A percentile compares a stretch with the other conserved stretches of the same genome.
phyloP scores from a whole-genome alignment of 2,329 filamentous ascomycete genomes.

The Fusarium sp. region DNA sequence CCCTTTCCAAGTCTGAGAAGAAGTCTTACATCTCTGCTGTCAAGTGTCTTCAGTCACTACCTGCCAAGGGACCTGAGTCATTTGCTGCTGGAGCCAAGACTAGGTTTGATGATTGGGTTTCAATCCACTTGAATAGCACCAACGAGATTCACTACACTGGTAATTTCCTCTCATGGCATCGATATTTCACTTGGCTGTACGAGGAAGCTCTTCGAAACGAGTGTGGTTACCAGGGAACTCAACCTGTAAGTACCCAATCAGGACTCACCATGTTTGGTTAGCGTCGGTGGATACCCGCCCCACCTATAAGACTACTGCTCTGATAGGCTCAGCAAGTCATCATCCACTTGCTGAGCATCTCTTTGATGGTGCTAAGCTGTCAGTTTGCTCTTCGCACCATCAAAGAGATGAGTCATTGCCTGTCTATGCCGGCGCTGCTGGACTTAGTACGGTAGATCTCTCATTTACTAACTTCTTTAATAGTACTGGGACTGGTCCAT shows the following conservation, averaged over 20 bases:
- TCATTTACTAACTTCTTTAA: slow-evolving; percentile 1
- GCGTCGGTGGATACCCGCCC: no score
- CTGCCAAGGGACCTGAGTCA: slow-evolving; percentile 50
- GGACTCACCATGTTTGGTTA: no score
- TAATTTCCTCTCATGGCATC: slow-evolving; percentile 50
- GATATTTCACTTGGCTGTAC: slow-evolving; percentile 51
- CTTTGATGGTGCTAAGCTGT: no score
- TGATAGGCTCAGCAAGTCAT: neutral
- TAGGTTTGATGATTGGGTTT: slow-evolving; percentile 64
- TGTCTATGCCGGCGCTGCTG: neutral
- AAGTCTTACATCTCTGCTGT: slow-evolving; percentile 59
- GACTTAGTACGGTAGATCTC: no score
- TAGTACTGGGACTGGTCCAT: slow-evolving; percentile 62
- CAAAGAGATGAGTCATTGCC: no score
- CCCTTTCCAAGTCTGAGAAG: slow-evolving; percentile 43
- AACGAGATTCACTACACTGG: slow-evolving; percentile 56
- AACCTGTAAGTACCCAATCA: slow-evolving; percentile 48
- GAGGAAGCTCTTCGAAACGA: slow-evolving; percentile 49
- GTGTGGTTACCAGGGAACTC: slow-evolving; percentile 54
- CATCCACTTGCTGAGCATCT: neutral
- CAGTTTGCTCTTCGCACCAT: no score
- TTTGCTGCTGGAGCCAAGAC: slow-evolving; percentile 57
- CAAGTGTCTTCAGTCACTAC: slow-evolving; percentile 56
- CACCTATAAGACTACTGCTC: neutral
- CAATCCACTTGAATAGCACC: slow-evolving; percentile 62